phyloP scores from a whole-genome alignment of 164 flowering plant species.

The Tinospora cordifolia region DNA sequence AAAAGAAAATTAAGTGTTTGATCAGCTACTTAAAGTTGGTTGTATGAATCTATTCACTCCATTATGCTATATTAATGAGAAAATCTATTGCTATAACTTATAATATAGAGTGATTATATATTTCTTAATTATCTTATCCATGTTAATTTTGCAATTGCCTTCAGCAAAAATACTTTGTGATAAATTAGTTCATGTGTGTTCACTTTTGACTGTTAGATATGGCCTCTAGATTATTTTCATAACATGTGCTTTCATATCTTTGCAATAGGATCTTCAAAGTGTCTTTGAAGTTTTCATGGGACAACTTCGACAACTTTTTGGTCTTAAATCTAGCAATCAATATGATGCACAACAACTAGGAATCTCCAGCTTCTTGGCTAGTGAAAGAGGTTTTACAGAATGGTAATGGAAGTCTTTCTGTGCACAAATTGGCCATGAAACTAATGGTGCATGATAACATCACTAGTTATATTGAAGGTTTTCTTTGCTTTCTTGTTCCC shows the following conservation, averaged over 20 bases:
- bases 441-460: not conserved
- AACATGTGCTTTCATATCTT: conserved; percentile 18
- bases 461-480: not conserved
- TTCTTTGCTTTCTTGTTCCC: no score
- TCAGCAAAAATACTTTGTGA: not conserved
- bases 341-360: conserved; percentile 38
- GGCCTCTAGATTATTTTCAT: conserved; percentile 11
- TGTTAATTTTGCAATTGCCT: no score
- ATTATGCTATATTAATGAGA: no score
- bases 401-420: conserved; percentile 48
- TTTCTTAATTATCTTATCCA: no score
- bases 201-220: not conserved
- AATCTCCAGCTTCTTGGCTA: conserved; percentile 39
- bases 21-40: no score
- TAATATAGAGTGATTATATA: no score
- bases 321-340: conserved; percentile 54
- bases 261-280: conserved; percentile 61
- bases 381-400: conserved; percentile 82
- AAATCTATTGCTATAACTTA: no score
- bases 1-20: no score
- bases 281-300: conserved; percentile 71
- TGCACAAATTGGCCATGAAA: no score
- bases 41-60: no score
- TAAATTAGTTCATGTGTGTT: not conserved
- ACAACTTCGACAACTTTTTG: conserved; percentile 85